Percentiles rank a stretch among this genome's conserved stretches.
Evolutionary conservation across 1,284 basidiomycete species (phyloP).

Genomic region (Ceratorhiza oryzae-sativae): DNA sequence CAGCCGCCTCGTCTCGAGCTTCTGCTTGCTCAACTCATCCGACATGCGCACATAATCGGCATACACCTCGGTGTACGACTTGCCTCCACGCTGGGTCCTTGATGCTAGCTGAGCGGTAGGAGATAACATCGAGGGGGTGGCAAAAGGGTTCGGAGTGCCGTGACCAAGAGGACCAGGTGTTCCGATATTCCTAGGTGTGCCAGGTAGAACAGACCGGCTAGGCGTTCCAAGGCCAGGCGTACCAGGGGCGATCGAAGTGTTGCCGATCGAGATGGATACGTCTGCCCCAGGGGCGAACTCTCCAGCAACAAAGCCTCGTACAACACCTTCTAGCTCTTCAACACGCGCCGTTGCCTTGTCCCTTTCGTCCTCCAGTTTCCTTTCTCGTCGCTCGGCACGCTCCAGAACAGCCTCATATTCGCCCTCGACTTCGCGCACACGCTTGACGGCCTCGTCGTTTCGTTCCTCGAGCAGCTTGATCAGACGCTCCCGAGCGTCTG

Average conservation of each 20-base stretch:
- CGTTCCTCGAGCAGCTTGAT: conserved; percentile 83
- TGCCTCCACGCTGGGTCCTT: conserved; percentile 76
- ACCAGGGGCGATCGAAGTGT: conserved; percentile 9
- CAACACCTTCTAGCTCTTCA: conserved; percentile 48
- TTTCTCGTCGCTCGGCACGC: conserved; percentile 71
- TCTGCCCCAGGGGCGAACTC: conserved; percentile 34
- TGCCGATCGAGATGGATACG: conserved; percentile 21
- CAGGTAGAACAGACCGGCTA: conserved; percentile 42
- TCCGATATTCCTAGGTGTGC: conserved; percentile 16
- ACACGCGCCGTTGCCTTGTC: conserved; percentile 56
- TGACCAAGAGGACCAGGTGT: conserved; percentile 1
- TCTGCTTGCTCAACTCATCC: conserved; percentile 79
- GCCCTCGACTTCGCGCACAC: conserved; percentile 77
- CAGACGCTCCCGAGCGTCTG: conserved; percentile 71
- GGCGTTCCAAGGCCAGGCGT: conserved; percentile 43
- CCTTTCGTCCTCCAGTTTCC: conserved; percentile 67
- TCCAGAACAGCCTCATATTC: conserved; percentile 78
- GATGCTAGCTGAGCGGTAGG: conserved; percentile 87
- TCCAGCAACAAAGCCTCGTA: conserved; percentile 31
- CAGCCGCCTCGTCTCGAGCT: conserved; percentile 81
- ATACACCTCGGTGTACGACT: conserved; percentile 90
- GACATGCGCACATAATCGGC: conserved; percentile 86
- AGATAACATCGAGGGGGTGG: conserved; percentile 62
- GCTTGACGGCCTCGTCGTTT: conserved; percentile 76
- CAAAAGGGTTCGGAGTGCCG: conserved; percentile 27